phyloP scores from a whole-genome alignment of 345 rosid genomes.

The Xanthoceras sorbifolium region DNA sequence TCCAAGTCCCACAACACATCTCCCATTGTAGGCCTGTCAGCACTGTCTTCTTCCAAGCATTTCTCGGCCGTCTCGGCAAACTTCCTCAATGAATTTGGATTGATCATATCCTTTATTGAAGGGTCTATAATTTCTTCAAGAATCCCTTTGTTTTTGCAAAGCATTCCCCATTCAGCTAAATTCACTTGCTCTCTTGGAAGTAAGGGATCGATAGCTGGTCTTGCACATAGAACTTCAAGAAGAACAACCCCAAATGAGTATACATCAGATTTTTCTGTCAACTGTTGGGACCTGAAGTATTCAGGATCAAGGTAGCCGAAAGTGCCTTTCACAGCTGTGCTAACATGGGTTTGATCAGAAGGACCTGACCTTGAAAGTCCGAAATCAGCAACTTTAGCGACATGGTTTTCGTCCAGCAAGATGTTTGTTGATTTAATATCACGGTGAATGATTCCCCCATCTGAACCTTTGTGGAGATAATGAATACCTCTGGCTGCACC shows the following conservation, averaged over 20 bases:
- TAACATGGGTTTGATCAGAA: slow-evolving; percentile 38
- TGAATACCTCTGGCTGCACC: slow-evolving; percentile 57
- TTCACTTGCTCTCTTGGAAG: slow-evolving; percentile 48
- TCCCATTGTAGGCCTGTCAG: slow-evolving; percentile 57
- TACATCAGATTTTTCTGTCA: slow-evolving; percentile 63
- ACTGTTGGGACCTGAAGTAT: slow-evolving; percentile 44
- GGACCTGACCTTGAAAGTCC: slow-evolving; percentile 52
- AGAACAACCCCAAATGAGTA: slow-evolving; percentile 63
- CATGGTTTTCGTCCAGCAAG: slow-evolving; percentile 42
- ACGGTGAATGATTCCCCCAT: slow-evolving; percentile 54
- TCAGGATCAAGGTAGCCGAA: slow-evolving; percentile 64
- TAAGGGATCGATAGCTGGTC: slow-evolving; percentile 38
- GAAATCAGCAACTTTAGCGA: slow-evolving; percentile 64
- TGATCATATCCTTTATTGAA: slow-evolving; percentile 34
- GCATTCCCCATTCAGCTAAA: slow-evolving; percentile 53
- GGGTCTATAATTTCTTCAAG: slow-evolving; percentile 52
- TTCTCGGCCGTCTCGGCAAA: slow-evolving; percentile 51
- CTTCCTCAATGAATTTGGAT: slow-evolving; percentile 46
- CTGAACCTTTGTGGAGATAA: slow-evolving; percentile 50
- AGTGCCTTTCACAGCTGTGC: slow-evolving; percentile 52
- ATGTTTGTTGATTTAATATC: slow-evolving; percentile 68
- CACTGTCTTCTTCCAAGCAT: slow-evolving; percentile 56
- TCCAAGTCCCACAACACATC: slow-evolving; percentile 66
- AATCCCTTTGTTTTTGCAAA: slow-evolving; percentile 32
- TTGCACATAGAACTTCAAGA: slow-evolving; percentile 56